Evolutionary conservation across 129 eudicot genomes (phyloP).

Genomic region (Lactuca saligna): DNA sequence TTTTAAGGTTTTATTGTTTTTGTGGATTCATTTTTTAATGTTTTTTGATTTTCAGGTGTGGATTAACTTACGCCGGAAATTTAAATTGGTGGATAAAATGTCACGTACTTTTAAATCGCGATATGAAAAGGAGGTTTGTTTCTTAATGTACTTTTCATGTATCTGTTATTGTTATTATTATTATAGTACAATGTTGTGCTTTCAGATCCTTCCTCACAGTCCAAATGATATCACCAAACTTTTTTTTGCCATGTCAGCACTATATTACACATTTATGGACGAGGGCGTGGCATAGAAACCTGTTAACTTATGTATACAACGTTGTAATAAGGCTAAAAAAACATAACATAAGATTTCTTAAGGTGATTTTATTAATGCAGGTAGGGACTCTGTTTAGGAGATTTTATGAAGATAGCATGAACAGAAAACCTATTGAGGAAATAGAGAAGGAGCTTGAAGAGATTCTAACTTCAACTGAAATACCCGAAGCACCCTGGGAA

Average conservation of each 20-base stretch:
- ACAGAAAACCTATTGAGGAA: slow-evolving; percentile 19
- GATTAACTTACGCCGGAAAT: slow-evolving; percentile 28
- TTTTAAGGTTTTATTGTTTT: background rate
- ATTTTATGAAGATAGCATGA: slow-evolving; percentile 23
- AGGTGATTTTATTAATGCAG: slow-evolving; percentile 26
- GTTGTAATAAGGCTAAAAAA: too few species aligned
- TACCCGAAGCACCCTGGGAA: slow-evolving; percentile 53
- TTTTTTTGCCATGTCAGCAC: background rate
- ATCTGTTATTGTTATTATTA: too few species aligned
- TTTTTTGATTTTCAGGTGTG: slow-evolving; percentile 45
- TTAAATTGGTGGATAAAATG: slow-evolving; percentile 32
- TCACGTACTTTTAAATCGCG: slow-evolving; percentile 33
- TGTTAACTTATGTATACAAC: too few species aligned
- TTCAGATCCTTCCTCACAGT: background rate
- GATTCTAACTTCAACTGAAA: slow-evolving; percentile 33
- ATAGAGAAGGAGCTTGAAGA: slow-evolving; percentile 41
- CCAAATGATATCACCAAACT: background rate
- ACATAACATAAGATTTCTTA: too few species aligned
- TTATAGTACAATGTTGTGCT: too few species aligned
- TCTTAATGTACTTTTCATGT: background rate
- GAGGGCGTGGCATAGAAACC: too few species aligned
- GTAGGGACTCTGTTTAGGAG: slow-evolving; percentile 29
- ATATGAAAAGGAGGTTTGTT: slow-evolving; percentile 48
- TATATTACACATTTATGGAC: too few species aligned
- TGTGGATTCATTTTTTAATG: background rate